Percentiles rank a stretch among this genome's conserved stretches.
Conservation (phyloP, 192 early-diverging fungal genomes). For the Paraglomus occultum region DNA sequence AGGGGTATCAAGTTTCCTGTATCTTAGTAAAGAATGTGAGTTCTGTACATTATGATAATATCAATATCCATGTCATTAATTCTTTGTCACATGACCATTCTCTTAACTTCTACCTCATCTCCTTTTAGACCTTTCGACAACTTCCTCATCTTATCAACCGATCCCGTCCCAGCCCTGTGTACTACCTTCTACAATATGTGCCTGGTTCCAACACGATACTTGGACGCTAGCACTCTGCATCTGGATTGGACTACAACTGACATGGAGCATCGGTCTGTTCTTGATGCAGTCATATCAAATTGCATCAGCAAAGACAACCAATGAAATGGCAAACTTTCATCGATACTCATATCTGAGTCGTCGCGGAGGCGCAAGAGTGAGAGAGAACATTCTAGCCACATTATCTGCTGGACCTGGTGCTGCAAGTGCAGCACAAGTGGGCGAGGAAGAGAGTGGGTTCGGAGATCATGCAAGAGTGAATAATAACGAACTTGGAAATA, state of each 20-base stretch:
- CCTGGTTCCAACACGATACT: conserved; percentile 71
- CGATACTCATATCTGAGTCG: conserved; percentile 54
- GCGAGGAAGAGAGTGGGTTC: conserved; percentile 35
- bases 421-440: conserved; percentile 31
- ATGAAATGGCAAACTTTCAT: conserved; percentile 84
- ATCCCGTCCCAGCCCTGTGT: conserved; percentile 56
- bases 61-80: conserved; percentile 25
- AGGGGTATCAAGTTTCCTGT: conserved; percentile 58
- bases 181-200: conserved; percentile 61
- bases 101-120: conserved; percentile 35
- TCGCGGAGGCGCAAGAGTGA: conserved; percentile 32
- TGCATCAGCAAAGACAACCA: conserved; percentile 77
- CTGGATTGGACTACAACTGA: conserved; percentile 76
- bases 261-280: conserved; percentile 82
- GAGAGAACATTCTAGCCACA: conserved; percentile 50
- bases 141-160: conserved; percentile 52
- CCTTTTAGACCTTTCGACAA: conserved; percentile 41
- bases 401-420: conserved; percentile 48
- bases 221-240: conserved; percentile 65
- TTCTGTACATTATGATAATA: conserved; percentile 25
- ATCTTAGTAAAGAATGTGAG: conserved; percentile 67
- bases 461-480: conserved; percentile 33
- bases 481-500: conserved; percentile 29
- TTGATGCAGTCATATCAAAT: conserved; percentile 78
- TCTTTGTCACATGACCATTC: background rate